A percentile compares a stretch with the other conserved stretches of the same genome.
phyloP scores from a whole-genome alignment of 2,329 filamentous ascomycete genomes.

The Thermoascus crustaceus region DNA sequence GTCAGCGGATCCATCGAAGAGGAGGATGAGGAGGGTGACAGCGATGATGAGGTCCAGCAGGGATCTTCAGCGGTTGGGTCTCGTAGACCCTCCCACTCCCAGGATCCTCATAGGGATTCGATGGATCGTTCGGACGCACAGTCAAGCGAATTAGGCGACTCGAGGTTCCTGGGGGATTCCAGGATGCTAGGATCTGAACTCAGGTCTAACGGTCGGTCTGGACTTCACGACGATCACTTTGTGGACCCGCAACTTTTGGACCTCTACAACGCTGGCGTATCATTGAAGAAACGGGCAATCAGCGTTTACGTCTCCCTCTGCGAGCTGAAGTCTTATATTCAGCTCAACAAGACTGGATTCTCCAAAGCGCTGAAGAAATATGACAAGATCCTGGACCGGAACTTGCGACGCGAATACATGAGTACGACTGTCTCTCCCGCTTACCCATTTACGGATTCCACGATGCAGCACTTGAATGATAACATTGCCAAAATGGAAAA shows the following conservation, averaged over 20 bases:
- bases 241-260: conserved; percentile 63
- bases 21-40: conserved; percentile 42
- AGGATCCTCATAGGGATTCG: conserved; percentile 21
- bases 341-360: conserved; percentile 95
- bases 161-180: conserved; percentile 20
- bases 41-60: conserved; percentile 54
- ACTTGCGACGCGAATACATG: conserved; percentile 71
- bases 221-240: conserved; percentile 61
- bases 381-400: conserved; percentile 86
- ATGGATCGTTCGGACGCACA: conserved; percentile 20
- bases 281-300: conserved; percentile 85
- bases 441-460: conserved; percentile 70
- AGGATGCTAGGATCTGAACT: conserved; percentile 11
- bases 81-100: conserved; percentile 26
- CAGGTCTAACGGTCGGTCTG: conserved; percentile 14
- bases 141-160: conserved; percentile 28
- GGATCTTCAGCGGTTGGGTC: conserved; percentile 27
- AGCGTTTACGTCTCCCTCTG: conserved; percentile 85
- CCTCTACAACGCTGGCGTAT: conserved; percentile 64
- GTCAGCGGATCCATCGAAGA: conserved; percentile 44
- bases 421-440: conserved; percentile 64
- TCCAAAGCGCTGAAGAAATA: conserved; percentile 96
- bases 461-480: conserved; percentile 61
- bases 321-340: conserved; percentile 90
- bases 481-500: conserved; percentile 68